Conservation (phyloP, 2,329 filamentous ascomycete genomes). For the Sclerotinia subarctica region DNA sequence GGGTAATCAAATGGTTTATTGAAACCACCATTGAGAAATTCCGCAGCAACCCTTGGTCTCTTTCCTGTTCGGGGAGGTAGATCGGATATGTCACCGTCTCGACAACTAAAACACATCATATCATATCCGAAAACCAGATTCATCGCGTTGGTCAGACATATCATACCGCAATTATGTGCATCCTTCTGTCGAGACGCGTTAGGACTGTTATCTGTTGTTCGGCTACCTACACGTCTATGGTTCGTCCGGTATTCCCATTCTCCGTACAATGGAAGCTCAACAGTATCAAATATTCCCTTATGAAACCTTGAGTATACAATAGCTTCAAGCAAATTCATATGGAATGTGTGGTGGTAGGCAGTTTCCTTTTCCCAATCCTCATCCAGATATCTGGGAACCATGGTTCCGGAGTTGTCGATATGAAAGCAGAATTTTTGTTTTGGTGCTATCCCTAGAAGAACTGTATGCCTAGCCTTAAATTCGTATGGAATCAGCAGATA, state of each 20-base stretch:
- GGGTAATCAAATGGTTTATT: slow-evolving; percentile 8
- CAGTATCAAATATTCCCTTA: neutral
- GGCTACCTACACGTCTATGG: accelerated
- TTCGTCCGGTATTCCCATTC: slow-evolving; percentile 1
- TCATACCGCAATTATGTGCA: neutral
- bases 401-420: neutral
- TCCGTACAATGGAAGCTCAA: slow-evolving; percentile 1
- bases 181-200: neutral
- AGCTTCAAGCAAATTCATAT: neutral
- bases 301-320: neutral
- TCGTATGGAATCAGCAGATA: slow-evolving; percentile 6
- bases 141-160: neutral
- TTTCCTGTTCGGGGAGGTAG: neutral
- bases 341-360: neutral
- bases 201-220: slow-evolving; percentile 12
- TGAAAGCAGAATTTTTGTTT: slow-evolving; percentile 14
- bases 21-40: slow-evolving; percentile 14
- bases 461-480: neutral
- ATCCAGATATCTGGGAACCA: neutral
- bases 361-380: no score
- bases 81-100: neutral
- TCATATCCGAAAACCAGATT: slow-evolving; percentile 13
- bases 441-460: slow-evolving; percentile 1
- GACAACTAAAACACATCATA: neutral
- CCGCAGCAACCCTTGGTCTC: slow-evolving; percentile 2